Evolutionary conservation across 306 rosid species (phyloP).

Genomic region (Datisca glomerata): DNA sequence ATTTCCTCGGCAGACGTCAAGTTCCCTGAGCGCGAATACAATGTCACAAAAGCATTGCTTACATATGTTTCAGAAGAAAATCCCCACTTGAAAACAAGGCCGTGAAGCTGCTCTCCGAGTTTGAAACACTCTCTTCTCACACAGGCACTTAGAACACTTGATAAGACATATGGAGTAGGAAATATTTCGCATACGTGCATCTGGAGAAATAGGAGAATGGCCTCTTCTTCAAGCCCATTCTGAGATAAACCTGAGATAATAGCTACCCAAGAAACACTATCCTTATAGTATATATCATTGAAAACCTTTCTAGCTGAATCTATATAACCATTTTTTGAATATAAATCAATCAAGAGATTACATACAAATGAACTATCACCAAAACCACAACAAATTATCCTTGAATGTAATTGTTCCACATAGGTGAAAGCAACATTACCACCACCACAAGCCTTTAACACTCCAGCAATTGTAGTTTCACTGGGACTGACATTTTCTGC

Average conservation of each 20-base stretch:
- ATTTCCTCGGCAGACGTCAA: constrained; percentile 45
- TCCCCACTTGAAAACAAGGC: constrained; percentile 62
- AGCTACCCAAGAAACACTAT: constrained; percentile 85
- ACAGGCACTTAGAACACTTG: constrained; percentile 75
- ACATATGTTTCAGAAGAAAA: constrained; percentile 63
- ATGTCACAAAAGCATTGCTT: constrained; percentile 74
- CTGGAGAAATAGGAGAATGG: constrained; percentile 46
- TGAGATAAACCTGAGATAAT: constrained; percentile 76
- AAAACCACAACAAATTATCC: constrained; percentile 44
- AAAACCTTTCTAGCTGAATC: constrained; percentile 61
- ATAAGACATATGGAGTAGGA: constrained; percentile 68
- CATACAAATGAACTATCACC: constrained; percentile 33
- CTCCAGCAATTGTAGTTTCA: constrained; percentile 37
- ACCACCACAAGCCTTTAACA: constrained; percentile 58
- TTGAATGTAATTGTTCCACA: constrained; percentile 62
- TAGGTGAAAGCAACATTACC: constrained; percentile 24
- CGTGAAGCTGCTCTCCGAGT: constrained; percentile 69
- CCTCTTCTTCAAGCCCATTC: constrained; percentile 57
- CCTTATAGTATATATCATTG: constrained; percentile 27
- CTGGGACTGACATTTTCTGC: constrained; percentile 32
- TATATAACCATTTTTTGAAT: constrained; percentile 40
- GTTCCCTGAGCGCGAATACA: constrained; percentile 55
- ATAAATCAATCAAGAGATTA: constrained; percentile 60
- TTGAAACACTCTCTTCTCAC: constrained; percentile 34
- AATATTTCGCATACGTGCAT: constrained; percentile 47